phyloP scores from a whole-genome alignment of 1,284 basidiomycete species.

The Ganoderma resinaceum region DNA sequence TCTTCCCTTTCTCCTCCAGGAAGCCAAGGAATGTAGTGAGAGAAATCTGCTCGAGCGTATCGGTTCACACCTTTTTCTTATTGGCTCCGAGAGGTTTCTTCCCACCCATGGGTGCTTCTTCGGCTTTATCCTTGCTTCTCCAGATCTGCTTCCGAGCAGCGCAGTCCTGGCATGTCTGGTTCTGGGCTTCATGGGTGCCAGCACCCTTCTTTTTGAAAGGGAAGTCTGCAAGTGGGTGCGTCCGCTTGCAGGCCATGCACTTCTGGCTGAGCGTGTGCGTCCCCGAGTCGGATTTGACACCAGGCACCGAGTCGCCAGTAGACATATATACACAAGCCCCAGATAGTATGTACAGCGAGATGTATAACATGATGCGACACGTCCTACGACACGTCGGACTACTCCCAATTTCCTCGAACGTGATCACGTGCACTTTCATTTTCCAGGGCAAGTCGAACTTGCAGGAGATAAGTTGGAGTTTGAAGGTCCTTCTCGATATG shows the following conservation, averaged over 20 bases:
- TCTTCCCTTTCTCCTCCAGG: background rate
- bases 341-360: no score
- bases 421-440: background rate
- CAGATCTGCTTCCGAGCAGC: background rate
- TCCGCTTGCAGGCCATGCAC: background rate
- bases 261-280: background rate
- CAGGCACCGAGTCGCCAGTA: background rate
- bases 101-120: background rate
- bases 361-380: no score
- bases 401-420: background rate
- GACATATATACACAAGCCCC: background rate
- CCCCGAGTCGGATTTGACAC: background rate
- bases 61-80: background rate
- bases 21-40: background rate
- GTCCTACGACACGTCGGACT: no score
- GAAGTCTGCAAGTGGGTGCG: background rate
- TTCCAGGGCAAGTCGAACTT: background rate
- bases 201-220: background rate
- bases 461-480: background rate
- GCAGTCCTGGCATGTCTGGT: background rate
- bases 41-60: background rate
- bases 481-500: background rate
- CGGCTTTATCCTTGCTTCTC: background rate
- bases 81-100: conserved; percentile 1
- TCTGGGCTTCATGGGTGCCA: background rate